phyloP scores from a whole-genome alignment of 768 basidiomycete genomes.

The Crepidotus variabilis region DNA sequence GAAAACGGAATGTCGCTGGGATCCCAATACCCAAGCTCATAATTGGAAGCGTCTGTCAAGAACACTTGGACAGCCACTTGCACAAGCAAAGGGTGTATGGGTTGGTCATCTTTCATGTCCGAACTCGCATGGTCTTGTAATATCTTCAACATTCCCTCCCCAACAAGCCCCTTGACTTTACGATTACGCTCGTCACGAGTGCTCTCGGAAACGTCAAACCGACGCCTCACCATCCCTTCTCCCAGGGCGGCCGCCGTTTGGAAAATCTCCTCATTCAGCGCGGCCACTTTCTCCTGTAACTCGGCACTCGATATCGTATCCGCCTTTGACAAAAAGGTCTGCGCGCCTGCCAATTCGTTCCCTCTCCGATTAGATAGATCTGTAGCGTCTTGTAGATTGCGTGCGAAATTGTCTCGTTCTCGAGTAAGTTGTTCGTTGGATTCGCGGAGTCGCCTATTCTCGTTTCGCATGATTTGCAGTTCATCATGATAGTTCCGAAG shows the following conservation, averaged over 20 bases:
- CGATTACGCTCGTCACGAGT: not conserved
- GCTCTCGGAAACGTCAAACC: constrained; percentile 42
- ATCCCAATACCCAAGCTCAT: constrained; percentile 12
- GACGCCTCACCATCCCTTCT: constrained; percentile 38
- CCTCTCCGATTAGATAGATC: constrained; percentile 29
- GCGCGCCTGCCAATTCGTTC: constrained; percentile 39
- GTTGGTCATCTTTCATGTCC: not conserved
- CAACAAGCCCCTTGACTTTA: not conserved
- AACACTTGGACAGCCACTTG: not conserved
- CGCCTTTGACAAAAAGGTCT: constrained; percentile 39
- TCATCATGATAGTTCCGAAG: not conserved
- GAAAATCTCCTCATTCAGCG: constrained; percentile 44
- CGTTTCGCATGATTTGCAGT: not conserved
- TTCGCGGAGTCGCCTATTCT: not conserved
- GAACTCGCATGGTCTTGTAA: not conserved
- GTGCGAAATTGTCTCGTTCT: constrained; percentile 9
- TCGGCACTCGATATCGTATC: constrained; percentile 41
- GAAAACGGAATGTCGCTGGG: constrained; percentile 4
- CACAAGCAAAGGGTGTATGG: not conserved
- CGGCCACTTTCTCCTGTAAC: constrained; percentile 35
- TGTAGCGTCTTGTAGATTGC: constrained; percentile 11
- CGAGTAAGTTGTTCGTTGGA: not conserved
- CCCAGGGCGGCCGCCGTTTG: constrained; percentile 46
- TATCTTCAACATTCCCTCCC: not conserved
- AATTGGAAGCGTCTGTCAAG: not conserved